Base-by-base conservation (phyloP, 306 rosid genomes). In the Vicia sativa region DNA sequence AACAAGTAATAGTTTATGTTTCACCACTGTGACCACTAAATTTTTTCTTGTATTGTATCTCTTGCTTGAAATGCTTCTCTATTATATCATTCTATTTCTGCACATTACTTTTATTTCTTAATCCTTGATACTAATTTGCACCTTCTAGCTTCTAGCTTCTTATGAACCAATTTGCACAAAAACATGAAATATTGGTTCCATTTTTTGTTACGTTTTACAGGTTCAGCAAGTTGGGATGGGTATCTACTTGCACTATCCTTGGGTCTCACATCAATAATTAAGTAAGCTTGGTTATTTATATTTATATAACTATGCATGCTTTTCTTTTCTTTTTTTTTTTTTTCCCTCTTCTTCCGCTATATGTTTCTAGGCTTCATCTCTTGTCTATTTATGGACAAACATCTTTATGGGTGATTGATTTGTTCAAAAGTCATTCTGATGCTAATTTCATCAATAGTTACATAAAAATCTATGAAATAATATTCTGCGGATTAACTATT, bases 251-350 rank as follows among this genome's bases (percentile, higher is more conserved):
- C 96, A 59, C 6, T 87, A 60, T 90, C 85, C 35, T 59, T 92
- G 90, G 98, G 98, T n/a, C 89, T 90, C 72, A 56, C 88, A 59
- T 86, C 98, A 69, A 75, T 90, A 72, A 55, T 83, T 74, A 92
- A 90, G 98, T 92, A 87, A 84, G 77, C 83, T 65, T 63, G 46
- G 18, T 43, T 45, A 81, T 18, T 67, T 72, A 44, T 53, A 73
- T 61, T 67, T 19, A 41, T 39, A 19, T 50, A 12, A 43, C 48
- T 18, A 34, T 43, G 29, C 59, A 11, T 57, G 57, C 34, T 73
- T 42, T 23, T 43, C 19, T 53, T 62, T 23, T 23, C 26, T 23
- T n/a, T n/a, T n/a, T n/a, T n/a, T n/a, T 9, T 45, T 13, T 3
- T 3, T 46, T 45, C 8, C 53, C 28, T 53, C 63, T 50, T 58